A percentile compares a stretch with the other conserved stretches of the same genome.
These are phyloP conservation scores for Fraxinus xanthoxyloides DNA, from an alignment of 305 asterid species.

Conservation along the genomic window DNA sequence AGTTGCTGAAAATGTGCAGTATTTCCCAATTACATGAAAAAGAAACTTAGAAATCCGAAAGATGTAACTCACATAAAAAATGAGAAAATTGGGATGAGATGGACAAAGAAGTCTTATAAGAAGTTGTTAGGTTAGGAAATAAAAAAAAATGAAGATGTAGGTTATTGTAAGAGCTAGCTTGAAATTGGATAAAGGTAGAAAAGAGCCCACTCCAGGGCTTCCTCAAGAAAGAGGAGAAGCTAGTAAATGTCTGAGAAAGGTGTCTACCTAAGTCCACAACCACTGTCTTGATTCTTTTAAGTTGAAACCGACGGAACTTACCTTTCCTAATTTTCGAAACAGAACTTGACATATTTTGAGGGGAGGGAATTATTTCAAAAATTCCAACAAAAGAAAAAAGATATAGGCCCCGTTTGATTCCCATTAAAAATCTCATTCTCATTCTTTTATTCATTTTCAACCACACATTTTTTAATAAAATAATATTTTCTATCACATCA, in stretches of 20 bases:
- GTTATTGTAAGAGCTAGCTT: neutral
- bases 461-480: too few species aligned
- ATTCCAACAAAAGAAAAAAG: neutral
- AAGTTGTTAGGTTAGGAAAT: neutral
- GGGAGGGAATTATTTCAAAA: neutral
- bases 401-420: too few species aligned
- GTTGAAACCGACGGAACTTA: neutral
- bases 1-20: neutral
- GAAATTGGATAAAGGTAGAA: neutral
- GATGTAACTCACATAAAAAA: neutral
- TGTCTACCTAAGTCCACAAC: neutral
- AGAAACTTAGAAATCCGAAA: neutral
- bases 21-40: neutral
- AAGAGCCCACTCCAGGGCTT: neutral
- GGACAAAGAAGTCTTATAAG: neutral
- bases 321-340: neutral
- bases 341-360: neutral
- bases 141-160: neutral
- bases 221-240: neutral
- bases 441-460: too few species aligned
- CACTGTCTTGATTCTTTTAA: neutral
- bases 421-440: too few species aligned
- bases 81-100: neutral
- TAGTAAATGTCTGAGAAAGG: neutral
- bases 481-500: too few species aligned